Conservation (phyloP, 1,139 yeast genomes). For the Taiozyma sp. region DNA sequence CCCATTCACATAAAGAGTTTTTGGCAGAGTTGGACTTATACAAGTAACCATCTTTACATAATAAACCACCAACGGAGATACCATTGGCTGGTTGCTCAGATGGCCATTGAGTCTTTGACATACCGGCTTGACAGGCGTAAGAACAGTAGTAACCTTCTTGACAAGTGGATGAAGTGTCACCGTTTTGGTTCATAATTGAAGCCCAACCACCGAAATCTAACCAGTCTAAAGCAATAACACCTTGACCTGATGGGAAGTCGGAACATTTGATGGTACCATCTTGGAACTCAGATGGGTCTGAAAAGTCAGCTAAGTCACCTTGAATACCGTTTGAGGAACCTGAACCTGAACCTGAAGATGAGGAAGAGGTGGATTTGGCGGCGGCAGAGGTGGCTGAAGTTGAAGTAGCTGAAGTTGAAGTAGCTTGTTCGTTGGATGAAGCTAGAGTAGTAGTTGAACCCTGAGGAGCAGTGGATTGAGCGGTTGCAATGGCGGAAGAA, state of each 20-base stretch:
- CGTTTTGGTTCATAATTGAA: constrained; percentile 55
- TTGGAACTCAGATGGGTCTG: constrained; percentile 55
- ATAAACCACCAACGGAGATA: constrained; percentile 74
- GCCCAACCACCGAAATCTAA: constrained; percentile 90
- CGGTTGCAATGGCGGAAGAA: constrained; percentile 21
- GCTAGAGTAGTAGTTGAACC: constrained; percentile 5
- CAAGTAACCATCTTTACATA: constrained; percentile 62
- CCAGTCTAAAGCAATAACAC: constrained; percentile 83
- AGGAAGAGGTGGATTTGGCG: constrained; percentile 27
- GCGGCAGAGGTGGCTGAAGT: constrained; percentile 13
- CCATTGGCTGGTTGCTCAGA: constrained; percentile 64
- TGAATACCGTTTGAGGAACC: constrained; percentile 29
- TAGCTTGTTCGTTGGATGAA: constrained; percentile 5
- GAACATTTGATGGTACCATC: constrained; percentile 80
- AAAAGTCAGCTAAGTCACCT: constrained; percentile 54
- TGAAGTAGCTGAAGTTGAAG: constrained; percentile 12
- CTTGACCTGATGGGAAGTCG: constrained; percentile 83
- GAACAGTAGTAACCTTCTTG: constrained; percentile 90
- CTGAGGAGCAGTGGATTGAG: constrained; percentile 22
- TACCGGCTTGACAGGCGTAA: constrained; percentile 85
- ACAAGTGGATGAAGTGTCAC: constrained; percentile 62
- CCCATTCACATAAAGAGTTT: constrained; percentile 80
- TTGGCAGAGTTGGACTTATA: constrained; percentile 56
- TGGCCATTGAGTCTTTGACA: constrained; percentile 91
- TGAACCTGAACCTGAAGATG: constrained; percentile 26